Evolutionary conservation across 2,329 filamentous ascomycete genomes (phyloP), one percentile per base, ranked within the genome.

Genomic region (Reticulascus tulasneorum): DNA sequence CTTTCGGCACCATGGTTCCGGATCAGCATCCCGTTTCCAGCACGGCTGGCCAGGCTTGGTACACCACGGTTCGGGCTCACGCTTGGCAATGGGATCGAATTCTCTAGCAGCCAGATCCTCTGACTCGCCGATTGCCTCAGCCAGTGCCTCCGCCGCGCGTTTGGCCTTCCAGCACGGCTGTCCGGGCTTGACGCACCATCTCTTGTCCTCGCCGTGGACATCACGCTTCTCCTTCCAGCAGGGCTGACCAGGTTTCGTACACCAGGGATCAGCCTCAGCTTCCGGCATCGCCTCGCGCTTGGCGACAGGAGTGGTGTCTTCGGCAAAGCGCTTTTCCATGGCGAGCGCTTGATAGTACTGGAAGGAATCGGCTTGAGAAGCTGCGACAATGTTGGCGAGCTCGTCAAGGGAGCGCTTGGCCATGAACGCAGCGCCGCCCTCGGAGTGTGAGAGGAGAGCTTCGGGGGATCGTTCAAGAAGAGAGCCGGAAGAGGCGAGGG

Each of bases 131-230:
- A 57, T 41, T 38, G 56, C 56, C 12, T 54, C 44, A 21, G 63
- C 52, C 19, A 63, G 50, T 10, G 58, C 58, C 32, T 60, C 57
- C 29, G 60, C 60, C 13, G 56, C 60, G 37, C 65, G 60, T 48
- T 58, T 58, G 39, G 60, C 64, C 44, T 56, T 59, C 56, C 56
- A 60, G 61, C 62, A 64, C 7, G 51, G 40, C 46, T 56, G 47
- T 25, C 62, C 58, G 20, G 53, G 55, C 24, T 55, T 50, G 43
- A 57, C 45, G 49, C 68, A 69, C 46, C 56, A 58, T 6, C 53
- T 50, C 27, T 52, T 53, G 38, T 50, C 46, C 25, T 40, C 45
- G 17, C 48, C 47, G 28, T 49, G 25, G n/a, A 13, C 9, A 7
- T 17, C 18, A 16, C 19, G 13, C 19, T 31, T 22, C 19, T 22